Base-by-base conservation (phyloP, 139 green algal species). In the Chlorella sp. region DNA sequence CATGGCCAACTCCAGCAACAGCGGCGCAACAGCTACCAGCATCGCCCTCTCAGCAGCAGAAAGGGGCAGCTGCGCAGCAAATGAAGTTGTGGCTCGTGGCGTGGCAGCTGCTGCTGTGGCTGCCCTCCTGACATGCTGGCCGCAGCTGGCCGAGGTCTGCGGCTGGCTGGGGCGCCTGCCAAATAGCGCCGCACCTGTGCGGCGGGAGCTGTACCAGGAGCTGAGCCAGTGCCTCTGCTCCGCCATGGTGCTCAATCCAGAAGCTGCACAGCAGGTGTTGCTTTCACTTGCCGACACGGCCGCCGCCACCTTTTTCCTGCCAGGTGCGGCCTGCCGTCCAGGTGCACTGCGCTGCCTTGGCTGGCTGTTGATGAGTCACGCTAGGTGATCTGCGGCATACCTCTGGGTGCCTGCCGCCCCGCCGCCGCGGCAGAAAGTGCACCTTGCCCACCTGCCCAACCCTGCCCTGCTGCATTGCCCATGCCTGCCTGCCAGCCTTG, bases 111-210 rank as follows among this genome's bases (percentile, higher is more conserved):
- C 67, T 0, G 81, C 81, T 1, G 81, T 86, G 23, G 69, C 26
- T 15, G 56, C 41, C 16, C 34, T 86, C 25, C 69, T 86, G 69
- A 16, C 26, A 11, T 74, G 69, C 81, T 86, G 81, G 81, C 81
- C 68, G 36, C 55, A 32, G 26, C 57, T 86, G 63, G 28, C 62
- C 2, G 28, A 83, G 17, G 78, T 74, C 36, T 83, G 78, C 41
- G 20, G 56, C 13, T 82, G 76, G 76, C 3, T 47, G 76, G 20
- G 57, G 60, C 28, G 60, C 51, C 25, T 16, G 15, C 21, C 62
- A 62, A 38, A 39, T 44, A 63, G 36, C 36, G 26, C 34, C 28
- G 76, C 60, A 13, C 18, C 51, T 0, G 41, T 21, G 2, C 41
- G 47, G 23, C 74, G 36, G 55, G 76, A 82, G 76, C 36, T 82